These are phyloP conservation scores for Colletotrichum musicola DNA, from an alignment of 2,329 filamentous ascomycete species.

Conservation along the genomic window DNA sequence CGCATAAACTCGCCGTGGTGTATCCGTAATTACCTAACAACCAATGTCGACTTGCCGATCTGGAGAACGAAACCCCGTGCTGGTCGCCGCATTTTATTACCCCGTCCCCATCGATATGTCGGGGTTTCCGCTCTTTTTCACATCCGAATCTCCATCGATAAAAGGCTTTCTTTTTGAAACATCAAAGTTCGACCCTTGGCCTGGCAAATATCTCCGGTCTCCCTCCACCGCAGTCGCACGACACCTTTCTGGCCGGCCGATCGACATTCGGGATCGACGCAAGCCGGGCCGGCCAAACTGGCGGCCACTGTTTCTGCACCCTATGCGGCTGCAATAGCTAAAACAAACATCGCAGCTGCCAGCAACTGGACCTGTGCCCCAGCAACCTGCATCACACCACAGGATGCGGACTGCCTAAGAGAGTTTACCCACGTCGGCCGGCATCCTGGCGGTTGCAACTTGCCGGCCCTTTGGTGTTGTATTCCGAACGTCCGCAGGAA, in stretches of 20 bases:
- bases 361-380: background rate
- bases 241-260: conserved; percentile 5
- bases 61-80: background rate
- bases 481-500: background rate
- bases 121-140: background rate
- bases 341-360: conserved; percentile 26
- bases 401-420: background rate
- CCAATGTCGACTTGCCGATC: conserved; percentile 5
- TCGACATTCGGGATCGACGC: conserved; percentile 26
- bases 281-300: conserved; percentile 6
- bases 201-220: background rate
- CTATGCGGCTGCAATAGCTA: conserved; percentile 29
- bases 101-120: conserved; percentile 21
- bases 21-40: background rate
- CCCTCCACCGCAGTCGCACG: background rate
- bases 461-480: background rate
- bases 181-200: background rate
- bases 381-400: background rate
- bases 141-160: background rate
- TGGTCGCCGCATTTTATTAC: conserved; percentile 4
- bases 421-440: background rate
- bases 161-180: background rate
- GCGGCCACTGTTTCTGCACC: conserved; percentile 23
- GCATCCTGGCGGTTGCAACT: background rate
- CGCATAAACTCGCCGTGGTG: conserved; percentile 11